phyloP scores from a whole-genome alignment of 2,329 filamentous ascomycete species.

The Tolypocladium cylindrosporum region DNA sequence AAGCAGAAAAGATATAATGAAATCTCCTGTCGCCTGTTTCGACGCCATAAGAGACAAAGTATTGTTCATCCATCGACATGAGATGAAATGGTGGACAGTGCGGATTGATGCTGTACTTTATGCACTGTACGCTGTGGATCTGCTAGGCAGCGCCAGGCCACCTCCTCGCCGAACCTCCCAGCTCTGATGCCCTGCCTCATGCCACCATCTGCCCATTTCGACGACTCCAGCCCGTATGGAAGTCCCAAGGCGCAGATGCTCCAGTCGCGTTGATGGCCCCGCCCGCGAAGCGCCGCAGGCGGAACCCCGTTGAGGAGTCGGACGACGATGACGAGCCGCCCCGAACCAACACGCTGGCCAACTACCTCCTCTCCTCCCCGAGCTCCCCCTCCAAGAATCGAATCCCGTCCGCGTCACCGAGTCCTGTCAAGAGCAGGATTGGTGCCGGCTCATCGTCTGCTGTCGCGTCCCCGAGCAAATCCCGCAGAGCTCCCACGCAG shows the following conservation, averaged over 20 bases:
- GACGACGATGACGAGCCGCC: constrained; percentile 39
- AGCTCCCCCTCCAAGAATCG: constrained; percentile 24
- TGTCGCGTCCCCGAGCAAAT: constrained; percentile 10
- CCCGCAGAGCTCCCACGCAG: constrained; percentile 16
- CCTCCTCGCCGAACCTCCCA: background rate
- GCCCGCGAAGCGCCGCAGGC: constrained; percentile 48
- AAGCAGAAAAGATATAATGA: too few relatives aligned
- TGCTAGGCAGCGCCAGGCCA: constrained; percentile 3
- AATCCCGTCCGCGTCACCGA: constrained; percentile 27
- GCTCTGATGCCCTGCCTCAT: background rate
- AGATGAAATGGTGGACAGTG: background rate
- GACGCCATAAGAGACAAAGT: background rate
- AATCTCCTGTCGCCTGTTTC: too few relatives aligned
- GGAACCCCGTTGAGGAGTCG: constrained; percentile 39
- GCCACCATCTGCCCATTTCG: background rate
- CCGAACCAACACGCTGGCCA: constrained; percentile 36
- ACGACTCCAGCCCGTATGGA: constrained; percentile 9
- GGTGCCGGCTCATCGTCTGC: constrained; percentile 1
- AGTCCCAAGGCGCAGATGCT: constrained; percentile 15
- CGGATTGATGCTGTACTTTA: background rate
- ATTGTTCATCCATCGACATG: background rate
- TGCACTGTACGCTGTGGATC: background rate
- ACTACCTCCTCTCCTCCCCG: constrained; percentile 45
- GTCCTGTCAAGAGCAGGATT: constrained; percentile 24
- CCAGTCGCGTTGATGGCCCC: constrained; percentile 39